These are phyloP conservation scores for Colletotrichum falcatum DNA, from an alignment of 2,329 filamentous ascomycete genomes.

Conservation along the genomic window DNA sequence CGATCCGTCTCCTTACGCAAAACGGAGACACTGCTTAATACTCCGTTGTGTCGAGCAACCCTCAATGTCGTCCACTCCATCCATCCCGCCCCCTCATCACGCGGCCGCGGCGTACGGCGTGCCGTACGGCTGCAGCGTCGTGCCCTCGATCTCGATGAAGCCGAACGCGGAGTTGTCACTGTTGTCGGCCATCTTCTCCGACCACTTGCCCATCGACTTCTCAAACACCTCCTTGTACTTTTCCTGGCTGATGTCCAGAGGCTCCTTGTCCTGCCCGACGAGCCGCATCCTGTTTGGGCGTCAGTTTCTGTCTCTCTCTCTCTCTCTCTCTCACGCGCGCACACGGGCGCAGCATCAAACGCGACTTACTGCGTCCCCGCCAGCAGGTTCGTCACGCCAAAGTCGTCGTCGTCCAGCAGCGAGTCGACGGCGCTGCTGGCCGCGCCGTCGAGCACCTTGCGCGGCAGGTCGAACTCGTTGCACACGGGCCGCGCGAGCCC, in stretches of 20 bases:
- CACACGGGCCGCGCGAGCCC: constrained; percentile 61
- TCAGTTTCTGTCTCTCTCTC: background rate
- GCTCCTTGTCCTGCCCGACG: constrained; percentile 49
- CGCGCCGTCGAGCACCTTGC: constrained; percentile 50
- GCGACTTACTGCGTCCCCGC: constrained; percentile 50
- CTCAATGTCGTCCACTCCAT: background rate
- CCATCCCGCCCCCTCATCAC: background rate
- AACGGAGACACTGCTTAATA: no score
- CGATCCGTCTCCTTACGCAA: no score
- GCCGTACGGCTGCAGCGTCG: constrained; percentile 50
- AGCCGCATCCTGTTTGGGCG: constrained; percentile 45
- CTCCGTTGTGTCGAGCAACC: no score
- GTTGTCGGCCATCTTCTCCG: constrained; percentile 48
- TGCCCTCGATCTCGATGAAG: constrained; percentile 48
- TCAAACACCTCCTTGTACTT: constrained; percentile 49
- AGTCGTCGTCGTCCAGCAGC: constrained; percentile 63
- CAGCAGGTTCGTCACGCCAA: constrained; percentile 51
- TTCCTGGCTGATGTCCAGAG: constrained; percentile 48
- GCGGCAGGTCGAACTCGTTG: constrained; percentile 49
- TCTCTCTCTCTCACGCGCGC: background rate
- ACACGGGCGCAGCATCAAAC: no score
- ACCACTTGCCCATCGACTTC: constrained; percentile 48
- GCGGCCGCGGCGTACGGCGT: constrained; percentile 15
- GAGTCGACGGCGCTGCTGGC: constrained; percentile 61
- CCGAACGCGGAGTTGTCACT: constrained; percentile 49